Base-by-base conservation (phyloP, 2,329 filamentous ascomycete species). In the Anisogramma anomala region DNA sequence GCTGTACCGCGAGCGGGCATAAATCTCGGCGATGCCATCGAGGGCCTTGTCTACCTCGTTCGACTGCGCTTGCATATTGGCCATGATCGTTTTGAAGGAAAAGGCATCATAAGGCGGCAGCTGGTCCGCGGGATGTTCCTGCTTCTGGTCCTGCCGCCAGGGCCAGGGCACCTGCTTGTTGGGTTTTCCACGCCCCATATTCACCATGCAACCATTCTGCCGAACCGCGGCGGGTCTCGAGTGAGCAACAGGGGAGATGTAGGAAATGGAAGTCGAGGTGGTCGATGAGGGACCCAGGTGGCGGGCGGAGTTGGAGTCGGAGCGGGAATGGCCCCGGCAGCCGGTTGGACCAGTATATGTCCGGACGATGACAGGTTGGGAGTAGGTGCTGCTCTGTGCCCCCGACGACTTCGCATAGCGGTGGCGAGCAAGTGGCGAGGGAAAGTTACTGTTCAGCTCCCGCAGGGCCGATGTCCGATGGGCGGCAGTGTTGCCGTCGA, bases 1-100 rank as follows among this genome's bases (percentile, higher is more conserved):
- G 30, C 75, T 79, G 55, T 79, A 80, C 32, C 72, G 68, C 10
- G 75, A 79, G 25, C 72, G 66, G 27, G 77, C 77, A 58, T 76
- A 81, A 23, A 81, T 80, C 55, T 80, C 76, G 9, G 77, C 77
- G 51, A 81, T 80, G 30, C 74, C 69, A 47, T 80, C 75, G 36
- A 81, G 60, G 38, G 66, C 65, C 45, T 79, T 73, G 43, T 71
- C 66, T 36, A 59, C 59, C 5, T 58, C 59, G 4, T 52, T 53
- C 37, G 62, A 61, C 36, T 65, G 60, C 1, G 61, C 60, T 45
- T 72, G 65, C 35, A 75, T 64, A 25, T 45, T 47, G 38, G 69
- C 67, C 64, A 81, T 70, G 52, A 80, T 77, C 47, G 69, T 73
- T 54, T 75, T 78, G 61, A 79, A 79, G 39, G 67, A 74, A 50